phyloP scores from a whole-genome alignment of 2,329 filamentous ascomycete genomes.

The Aureobasidium subglaciale region DNA sequence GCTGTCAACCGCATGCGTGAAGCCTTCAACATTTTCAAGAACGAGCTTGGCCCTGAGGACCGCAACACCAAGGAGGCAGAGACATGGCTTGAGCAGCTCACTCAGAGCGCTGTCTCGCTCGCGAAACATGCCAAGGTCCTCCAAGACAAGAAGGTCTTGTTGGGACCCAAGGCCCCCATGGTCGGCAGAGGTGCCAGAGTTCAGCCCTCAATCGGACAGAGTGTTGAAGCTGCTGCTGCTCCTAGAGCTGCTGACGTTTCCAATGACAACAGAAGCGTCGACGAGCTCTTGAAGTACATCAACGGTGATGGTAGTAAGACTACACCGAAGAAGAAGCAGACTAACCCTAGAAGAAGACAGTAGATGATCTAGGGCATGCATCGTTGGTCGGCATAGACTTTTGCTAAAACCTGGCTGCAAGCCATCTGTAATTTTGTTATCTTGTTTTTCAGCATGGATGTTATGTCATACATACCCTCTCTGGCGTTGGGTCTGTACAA shows the following conservation, averaged over 20 bases:
- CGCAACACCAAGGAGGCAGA: slow-evolving; percentile 98
- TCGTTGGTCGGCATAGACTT: neutral
- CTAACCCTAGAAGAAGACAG: slow-evolving; percentile 36
- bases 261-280: slow-evolving; percentile 59
- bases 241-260: slow-evolving; percentile 5
- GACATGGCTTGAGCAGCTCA: slow-evolving; percentile 92
- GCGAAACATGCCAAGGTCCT: slow-evolving; percentile 89
- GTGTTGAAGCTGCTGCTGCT: slow-evolving; percentile 8
- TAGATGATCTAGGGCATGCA: neutral
- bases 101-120: slow-evolving; percentile 87
- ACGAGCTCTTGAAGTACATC: slow-evolving; percentile 90
- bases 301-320: slow-evolving; percentile 55
- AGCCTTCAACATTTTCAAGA: slow-evolving; percentile 90
- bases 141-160: slow-evolving; percentile 50
- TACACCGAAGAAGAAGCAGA: slow-evolving; percentile 38
- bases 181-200: slow-evolving; percentile 52
- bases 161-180: slow-evolving; percentile 38
- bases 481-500: slow-evolving; percentile 12
- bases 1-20: slow-evolving; percentile 92
- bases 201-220: slow-evolving; percentile 57
- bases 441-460: neutral
- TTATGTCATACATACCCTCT: slow-evolving; percentile 10
- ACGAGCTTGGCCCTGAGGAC: slow-evolving; percentile 78
- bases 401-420: neutral
- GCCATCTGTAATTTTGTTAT: slow-evolving; percentile 2